These are phyloP conservation scores for Alliaria petiolata DNA, from an alignment of 345 rosid species.

Conservation along the genomic window DNA sequence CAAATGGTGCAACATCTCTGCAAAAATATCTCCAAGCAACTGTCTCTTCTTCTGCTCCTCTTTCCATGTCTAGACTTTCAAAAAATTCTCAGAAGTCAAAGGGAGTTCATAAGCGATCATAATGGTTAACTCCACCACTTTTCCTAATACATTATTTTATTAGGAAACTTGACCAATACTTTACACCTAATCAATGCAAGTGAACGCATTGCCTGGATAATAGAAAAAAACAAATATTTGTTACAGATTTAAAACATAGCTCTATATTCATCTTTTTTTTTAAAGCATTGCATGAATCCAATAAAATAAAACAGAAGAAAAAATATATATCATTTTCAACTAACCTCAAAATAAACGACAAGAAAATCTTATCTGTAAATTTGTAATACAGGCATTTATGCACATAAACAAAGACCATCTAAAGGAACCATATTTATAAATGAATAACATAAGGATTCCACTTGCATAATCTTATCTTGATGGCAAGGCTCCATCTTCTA, in stretches of 20 bases:
- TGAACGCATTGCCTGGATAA: not conserved
- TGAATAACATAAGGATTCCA: not conserved
- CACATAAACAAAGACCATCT: not conserved
- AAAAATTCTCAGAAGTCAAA: not conserved
- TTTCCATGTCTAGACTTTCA: not conserved
- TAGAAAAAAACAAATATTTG: not conserved
- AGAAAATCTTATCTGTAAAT: not conserved
- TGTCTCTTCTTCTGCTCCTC: constrained; percentile 3
- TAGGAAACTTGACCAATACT: not conserved
- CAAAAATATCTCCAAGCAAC: constrained; percentile 4
- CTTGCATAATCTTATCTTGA: not conserved
- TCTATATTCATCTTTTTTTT: not conserved
- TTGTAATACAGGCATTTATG: not conserved
- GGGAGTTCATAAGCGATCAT: not conserved
- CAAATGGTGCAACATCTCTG: constrained; percentile 33
- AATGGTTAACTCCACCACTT: not conserved
- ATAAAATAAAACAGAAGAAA: not conserved
- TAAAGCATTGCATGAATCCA: not conserved
- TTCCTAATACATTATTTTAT: not conserved
- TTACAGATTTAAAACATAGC: not conserved
- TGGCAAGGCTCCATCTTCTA: not conserved
- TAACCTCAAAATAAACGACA: not conserved
- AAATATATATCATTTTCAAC: not conserved
- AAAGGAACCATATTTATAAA: not conserved
- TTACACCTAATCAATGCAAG: not conserved